These are phyloP conservation scores for Citrus australasica DNA, from an alignment of 345 rosid species.

Conservation along the genomic window DNA sequence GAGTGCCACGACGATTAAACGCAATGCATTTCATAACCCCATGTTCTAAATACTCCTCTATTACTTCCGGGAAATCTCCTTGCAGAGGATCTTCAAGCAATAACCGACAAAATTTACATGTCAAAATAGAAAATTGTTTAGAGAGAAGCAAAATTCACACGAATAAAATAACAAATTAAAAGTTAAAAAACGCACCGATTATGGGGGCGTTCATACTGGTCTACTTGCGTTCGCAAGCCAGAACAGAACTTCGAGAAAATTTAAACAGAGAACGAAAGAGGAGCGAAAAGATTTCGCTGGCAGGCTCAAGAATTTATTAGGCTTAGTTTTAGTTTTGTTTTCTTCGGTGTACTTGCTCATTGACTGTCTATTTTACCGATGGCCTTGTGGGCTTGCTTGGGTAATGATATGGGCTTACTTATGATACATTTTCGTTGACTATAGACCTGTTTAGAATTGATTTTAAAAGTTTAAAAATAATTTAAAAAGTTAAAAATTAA, in stretches of 20 bases:
- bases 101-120: not conserved
- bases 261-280: not conserved
- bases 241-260: not conserved
- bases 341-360: too few relatives aligned
- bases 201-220: slow-evolving; percentile 53
- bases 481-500: too few relatives aligned
- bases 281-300: not conserved
- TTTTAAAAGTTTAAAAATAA: too few relatives aligned
- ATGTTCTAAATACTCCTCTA: slow-evolving; percentile 95
- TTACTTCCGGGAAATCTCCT: slow-evolving; percentile 98
- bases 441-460: too few relatives aligned
- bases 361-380: too few relatives aligned
- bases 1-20: slow-evolving; percentile 96
- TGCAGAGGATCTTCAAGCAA: slow-evolving; percentile 71
- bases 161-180: not conserved
- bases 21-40: slow-evolving; percentile 93
- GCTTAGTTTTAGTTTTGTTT: too few relatives aligned
- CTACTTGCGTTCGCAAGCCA: not conserved
- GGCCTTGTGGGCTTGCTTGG: too few relatives aligned
- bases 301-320: not conserved
- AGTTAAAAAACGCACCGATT: slow-evolving; percentile 36
- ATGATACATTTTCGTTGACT: too few relatives aligned
- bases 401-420: too few relatives aligned
- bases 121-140: not conserved
- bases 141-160: not conserved